Base-by-base conservation (phyloP, 1,284 basidiomycete species). In the Gomphus bonarii region DNA sequence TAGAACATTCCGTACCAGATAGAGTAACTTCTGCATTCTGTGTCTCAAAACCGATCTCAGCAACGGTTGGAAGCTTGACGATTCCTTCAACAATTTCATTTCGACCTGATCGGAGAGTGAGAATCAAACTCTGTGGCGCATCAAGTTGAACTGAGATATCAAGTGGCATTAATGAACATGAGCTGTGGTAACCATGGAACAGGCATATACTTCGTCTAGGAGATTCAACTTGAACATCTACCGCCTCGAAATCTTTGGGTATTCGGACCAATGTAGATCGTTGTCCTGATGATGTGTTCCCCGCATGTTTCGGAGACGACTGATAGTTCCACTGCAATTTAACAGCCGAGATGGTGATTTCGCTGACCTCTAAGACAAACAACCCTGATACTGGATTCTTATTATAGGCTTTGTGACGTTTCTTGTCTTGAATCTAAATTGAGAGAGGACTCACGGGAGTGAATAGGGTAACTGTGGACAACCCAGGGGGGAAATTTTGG, bases 361-460 rank as follows among this genome's bases (percentile, higher is more conserved):
- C 81, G 47, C 76, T 82, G 48, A 72, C 75, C 38, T 85, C 82
- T 12, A 83, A 68, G 5, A 78, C 62, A 64, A 82, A 88, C 10
- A 75, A 74, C 6, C 89, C 89, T 54, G 73, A 71, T 20, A 79
- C 73, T 3, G 85, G 75, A 8, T 79, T 82, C 90, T 92, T 57
- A 33, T 25, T 33, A 16, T 53, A 20, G 31, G n/a, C 9, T 31
- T 16, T 33, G 50, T 33, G 16, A 50, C 46, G 8, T 9, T 38
- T 28, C 25, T 28, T 51, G n/a, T 36, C 55, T 14, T 31, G 14
- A 52, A n/a, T 8, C 0, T 52, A 14, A 71, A 66, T 90, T 89
- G 10, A 84, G 76, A 62, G 84, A 91, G 62, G 80, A 84, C 82
- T 62, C 67, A 91, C 90, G 10, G 85, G 77, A 62, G 84, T 91